Evolutionary conservation across 441 rosid species (phyloP).

Genomic region (Syzygium malaccense): DNA sequence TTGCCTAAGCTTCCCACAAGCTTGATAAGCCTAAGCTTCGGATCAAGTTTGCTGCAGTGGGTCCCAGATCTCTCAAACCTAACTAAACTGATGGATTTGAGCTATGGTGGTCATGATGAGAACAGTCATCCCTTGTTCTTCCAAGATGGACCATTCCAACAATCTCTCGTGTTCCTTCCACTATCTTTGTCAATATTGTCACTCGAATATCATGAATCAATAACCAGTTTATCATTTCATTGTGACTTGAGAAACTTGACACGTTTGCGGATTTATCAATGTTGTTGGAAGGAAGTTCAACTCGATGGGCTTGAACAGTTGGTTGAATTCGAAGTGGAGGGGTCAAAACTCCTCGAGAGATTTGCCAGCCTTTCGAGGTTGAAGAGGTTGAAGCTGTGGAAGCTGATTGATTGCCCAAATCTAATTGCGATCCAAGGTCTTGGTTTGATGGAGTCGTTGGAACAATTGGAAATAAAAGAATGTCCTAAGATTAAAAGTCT

Average conservation of each 20-base stretch:
- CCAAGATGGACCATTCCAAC: neutral
- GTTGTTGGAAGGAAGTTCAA: neutral
- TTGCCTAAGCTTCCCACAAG: neutral
- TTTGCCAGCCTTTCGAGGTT: neutral
- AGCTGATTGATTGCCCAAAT: neutral
- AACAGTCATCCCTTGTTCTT: neutral
- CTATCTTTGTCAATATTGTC: neutral
- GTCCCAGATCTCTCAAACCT: neutral
- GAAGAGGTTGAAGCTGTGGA: neutral
- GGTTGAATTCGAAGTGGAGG: neutral
- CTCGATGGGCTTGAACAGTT: neutral
- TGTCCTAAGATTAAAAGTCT: neutral
- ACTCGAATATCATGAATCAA: neutral
- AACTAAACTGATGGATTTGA: neutral
- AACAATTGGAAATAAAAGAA: neutral
- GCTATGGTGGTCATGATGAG: neutral
- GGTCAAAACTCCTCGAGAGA: neutral
- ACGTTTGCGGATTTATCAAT: neutral
- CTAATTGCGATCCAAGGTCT: neutral
- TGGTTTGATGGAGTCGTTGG: neutral
- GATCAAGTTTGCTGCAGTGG: neutral
- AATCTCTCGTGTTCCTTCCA: neutral
- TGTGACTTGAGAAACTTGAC: neutral
- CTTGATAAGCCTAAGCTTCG: neutral
- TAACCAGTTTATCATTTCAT: neutral